Base-by-base conservation (phyloP, 495 filamentous ascomycete species). In the Lophium mytilinum region DNA sequence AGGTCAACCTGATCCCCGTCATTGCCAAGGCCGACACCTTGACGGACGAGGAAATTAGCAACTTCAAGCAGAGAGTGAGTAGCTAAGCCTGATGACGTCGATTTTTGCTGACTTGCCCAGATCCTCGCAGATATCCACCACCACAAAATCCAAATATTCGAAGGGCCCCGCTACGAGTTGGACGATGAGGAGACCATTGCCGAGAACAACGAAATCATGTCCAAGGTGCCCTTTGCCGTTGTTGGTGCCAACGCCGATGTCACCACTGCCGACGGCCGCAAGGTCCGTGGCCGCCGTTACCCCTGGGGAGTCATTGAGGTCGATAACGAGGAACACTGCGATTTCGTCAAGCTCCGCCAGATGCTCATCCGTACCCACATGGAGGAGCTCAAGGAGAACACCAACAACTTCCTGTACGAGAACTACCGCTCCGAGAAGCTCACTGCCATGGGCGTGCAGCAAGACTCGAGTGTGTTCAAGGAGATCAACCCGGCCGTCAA, bases 361-460 rank as follows among this genome's bases (percentile, higher is more conserved):
- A 98, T 98, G 93, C 83, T 98, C 66, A 97, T 98, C 75, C 89
- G 93, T 74, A 98, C 93, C 56, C 93, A 98, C 82, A 98, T 98
- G 93, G 93, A 98, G 70, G 93, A 98, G 78, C 89, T 98, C 75
- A 98, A 98, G 84, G 93, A 98, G 79, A 89, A 97, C 81, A 98
- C 93, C 73, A 98, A 96, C 84, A 97, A 98, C 79, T 79, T 80
- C 59, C 79, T 98, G 60, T 98, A 98, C 76, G 93, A 98, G 79
- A 96, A 97, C 79, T 98, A 97, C 82, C 87, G 93, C 71, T 95
- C 91, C 61, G 93, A 97, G 75, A 97, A 97, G 82, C 90, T 98
- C 68, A 91, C 89, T 62, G 81, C 85, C 66, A 96, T 98, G 91
- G 93, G 93, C 75, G 94, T 98, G 63, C 88, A 90, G 56, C 93